phyloP scores from a whole-genome alignment of 75 land plant species.

The Picea sitchensis region DNA sequence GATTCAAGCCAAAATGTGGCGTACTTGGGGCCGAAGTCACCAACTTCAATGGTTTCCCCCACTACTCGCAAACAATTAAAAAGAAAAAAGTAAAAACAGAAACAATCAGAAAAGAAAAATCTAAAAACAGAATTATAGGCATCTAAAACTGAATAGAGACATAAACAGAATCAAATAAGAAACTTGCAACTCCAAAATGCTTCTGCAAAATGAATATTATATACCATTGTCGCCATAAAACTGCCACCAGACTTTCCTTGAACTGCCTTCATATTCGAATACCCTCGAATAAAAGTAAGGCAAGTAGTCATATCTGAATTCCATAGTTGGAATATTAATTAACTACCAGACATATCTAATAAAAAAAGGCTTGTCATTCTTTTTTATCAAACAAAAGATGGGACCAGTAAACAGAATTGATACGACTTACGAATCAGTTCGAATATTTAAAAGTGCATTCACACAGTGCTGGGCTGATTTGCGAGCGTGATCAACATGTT shows the following conservation, averaged over 20 bases:
- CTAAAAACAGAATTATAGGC: neutral
- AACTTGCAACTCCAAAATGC: neutral
- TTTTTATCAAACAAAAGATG: neutral
- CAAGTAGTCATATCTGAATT: slow-evolving; percentile 74
- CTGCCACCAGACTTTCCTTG: slow-evolving; percentile 92
- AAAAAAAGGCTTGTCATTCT: neutral
- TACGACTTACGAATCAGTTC: slow-evolving; percentile 45
- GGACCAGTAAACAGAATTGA: neutral
- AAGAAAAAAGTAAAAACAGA: neutral
- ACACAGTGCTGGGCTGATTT: slow-evolving; percentile 91
- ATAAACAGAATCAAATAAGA: neutral
- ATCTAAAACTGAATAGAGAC: neutral
- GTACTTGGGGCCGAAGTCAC: slow-evolving; percentile 74
- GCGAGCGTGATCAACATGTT: slow-evolving; percentile 97
- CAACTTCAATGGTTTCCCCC: slow-evolving; percentile 76
- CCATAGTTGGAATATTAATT: neutral
- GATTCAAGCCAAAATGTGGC: slow-evolving; percentile 84
- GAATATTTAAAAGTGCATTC: slow-evolving; percentile 49
- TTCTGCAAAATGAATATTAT: neutral
- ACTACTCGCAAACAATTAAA: slow-evolving; percentile 29
- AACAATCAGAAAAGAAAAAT: too few relatives aligned
- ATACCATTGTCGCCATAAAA: slow-evolving; percentile 94
- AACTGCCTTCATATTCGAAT: slow-evolving; percentile 79
- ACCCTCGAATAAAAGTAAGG: slow-evolving; percentile 96
- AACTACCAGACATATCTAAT: neutral